These are phyloP conservation scores for Backusella sp. DNA, from an alignment of 192 early-diverging fungal species.

Conservation along the genomic window DNA sequence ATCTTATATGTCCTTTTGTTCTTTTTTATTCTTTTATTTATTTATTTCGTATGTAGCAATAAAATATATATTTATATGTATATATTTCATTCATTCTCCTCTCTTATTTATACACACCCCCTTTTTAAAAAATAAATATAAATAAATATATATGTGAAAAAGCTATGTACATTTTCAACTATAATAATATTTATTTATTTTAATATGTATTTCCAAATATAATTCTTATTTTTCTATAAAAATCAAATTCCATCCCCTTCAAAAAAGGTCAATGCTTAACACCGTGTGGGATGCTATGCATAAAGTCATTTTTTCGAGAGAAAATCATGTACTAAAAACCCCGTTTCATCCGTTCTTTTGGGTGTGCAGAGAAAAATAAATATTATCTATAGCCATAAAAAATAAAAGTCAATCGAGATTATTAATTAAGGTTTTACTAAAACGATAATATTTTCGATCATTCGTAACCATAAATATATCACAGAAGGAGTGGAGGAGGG, in stretches of 20 bases:
- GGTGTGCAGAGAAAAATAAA: too few relatives aligned
- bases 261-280: not conserved
- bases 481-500: not conserved
- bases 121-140: slow-evolving; percentile 8
- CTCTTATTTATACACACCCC: not conserved
- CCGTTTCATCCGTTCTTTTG: too few relatives aligned
- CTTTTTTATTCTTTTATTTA: not conserved
- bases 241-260: not conserved
- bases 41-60: not conserved
- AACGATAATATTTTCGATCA: not conserved
- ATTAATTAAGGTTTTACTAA: not conserved
- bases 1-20: not conserved
- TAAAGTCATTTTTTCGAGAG: too few relatives aligned
- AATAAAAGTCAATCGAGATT: too few relatives aligned
- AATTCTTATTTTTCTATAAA: not conserved
- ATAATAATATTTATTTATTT: not conserved
- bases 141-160: not conserved
- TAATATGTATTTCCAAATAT: too few relatives aligned
- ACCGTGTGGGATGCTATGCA: not conserved
- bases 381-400: too few relatives aligned
- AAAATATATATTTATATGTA: slow-evolving; percentile 6
- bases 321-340: too few relatives aligned
- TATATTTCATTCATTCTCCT: not conserved
- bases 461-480: not conserved
- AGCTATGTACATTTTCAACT: not conserved